Evolutionary conservation across 2,329 filamentous ascomycete species (phyloP), one percentile per base, ranked within the genome.

Genomic region (Allantophomopsis cytisporea): DNA sequence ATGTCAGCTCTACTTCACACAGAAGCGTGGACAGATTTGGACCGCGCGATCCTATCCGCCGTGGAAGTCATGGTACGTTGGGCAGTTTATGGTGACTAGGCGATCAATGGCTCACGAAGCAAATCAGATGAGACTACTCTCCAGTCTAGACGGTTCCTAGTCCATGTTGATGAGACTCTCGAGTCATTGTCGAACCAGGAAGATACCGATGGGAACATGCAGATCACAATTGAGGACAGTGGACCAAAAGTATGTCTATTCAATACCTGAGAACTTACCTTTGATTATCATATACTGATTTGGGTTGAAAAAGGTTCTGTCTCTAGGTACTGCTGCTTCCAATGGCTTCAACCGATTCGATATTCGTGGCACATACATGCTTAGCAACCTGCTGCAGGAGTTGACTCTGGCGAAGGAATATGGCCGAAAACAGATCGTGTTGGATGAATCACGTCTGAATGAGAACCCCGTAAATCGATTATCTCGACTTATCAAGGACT

Each of bases 181-280:
- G 72, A 87, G 54, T 80, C 74, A 43, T 69, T 98, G 35, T 69
- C 86, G 45, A 75, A 76, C 31, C 82, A 89, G 48, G 91, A 98
- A 60, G 91, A 98, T 55, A 93, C 88, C 21, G 88, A 98, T 60
- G 69, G 75, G 41, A 95, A 98, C 60, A 84, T 86, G 69, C 88
- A 96, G 60, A 98, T 98, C 58, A 98, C 91, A 21, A 94, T 96
- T 51, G 91, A 96, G 55, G 91, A 98, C 62, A 73, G 76, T 47
- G 91, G 91, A 0, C 89, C 91, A 37, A 98, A 96, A 71, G 83
- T 82, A 58, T 46, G 54, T 8, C 30, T 20, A 11, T 13, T 18
- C 11, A 14, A 20, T 8, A 23, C 18, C 12, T n/a, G 4, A 1
- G 13, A 15, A 18, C 7, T 16, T 5, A n/a, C 10, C 20, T 18